A percentile compares a stretch with the other conserved stretches of the same genome.
phyloP scores from a whole-genome alignment of 768 basidiomycete species.

The Macrolepiota fuliginosa region DNA sequence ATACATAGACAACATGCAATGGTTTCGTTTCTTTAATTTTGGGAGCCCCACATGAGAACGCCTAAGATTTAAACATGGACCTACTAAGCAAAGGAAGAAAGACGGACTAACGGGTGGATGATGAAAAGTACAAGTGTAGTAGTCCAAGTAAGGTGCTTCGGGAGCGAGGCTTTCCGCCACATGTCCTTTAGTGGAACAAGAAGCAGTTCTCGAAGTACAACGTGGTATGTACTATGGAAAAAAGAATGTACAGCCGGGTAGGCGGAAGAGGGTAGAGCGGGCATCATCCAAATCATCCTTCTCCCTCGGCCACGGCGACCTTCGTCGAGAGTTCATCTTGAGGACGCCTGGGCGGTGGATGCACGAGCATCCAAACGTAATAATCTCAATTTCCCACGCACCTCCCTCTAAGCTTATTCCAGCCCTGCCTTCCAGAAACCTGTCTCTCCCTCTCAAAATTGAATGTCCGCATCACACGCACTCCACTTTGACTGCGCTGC shows the following conservation, averaged over 20 bases:
- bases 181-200: neutral
- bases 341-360: neutral
- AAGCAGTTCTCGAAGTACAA: neutral
- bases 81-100: neutral
- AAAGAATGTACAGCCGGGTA: neutral
- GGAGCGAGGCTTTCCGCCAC: slow-evolving; percentile 4
- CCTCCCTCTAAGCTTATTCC: neutral
- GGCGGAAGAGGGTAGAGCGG: neutral
- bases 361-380: neutral
- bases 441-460: slow-evolving; percentile 1
- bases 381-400: slow-evolving; percentile 2
- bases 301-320: slow-evolving; percentile 8
- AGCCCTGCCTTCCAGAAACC: neutral
- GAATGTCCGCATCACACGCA: slow-evolving; percentile 10
- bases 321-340: neutral
- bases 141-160: neutral
- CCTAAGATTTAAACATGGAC: neutral
- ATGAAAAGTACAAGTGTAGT: neutral
- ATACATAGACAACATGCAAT: slow-evolving; percentile 14
- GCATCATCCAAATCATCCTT: neutral
- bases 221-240: neutral
- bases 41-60: neutral
- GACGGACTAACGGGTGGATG: slow-evolving; percentile 10
- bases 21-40: neutral
- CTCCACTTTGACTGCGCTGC: neutral